Evolutionary conservation across 2,329 filamentous ascomycete genomes (phyloP), one percentile per base, ranked within the genome.

Genomic region (Lecanicillium sp.): DNA sequence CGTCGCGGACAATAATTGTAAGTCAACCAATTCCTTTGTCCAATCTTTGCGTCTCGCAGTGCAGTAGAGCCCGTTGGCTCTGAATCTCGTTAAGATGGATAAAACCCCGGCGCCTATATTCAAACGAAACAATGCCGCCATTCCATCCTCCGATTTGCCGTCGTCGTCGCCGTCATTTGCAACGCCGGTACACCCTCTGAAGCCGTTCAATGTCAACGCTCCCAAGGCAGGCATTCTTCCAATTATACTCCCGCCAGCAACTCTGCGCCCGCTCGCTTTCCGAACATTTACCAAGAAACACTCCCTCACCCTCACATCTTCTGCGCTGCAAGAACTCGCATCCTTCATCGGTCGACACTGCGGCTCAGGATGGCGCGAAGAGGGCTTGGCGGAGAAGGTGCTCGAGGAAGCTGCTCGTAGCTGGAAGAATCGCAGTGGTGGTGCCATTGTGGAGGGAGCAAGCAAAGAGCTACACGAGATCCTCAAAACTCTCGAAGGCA

Each of bases 221-320:
- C 63, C 70, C 30, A 71, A 75, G 48, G 71, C 79, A 11, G 70
- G 79, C 6, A 84, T 96, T 34, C 71, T 98, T 2, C 88, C 92
- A 4, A 92, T 98, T 41, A 71, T 94, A 27, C 79, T 98, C 4
- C 89, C 90, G 4, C 85, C 89, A 1, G 78, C 87, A 9, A 94
- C 85, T 0, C 67, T 98, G 29, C 75, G 94, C 45, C 90, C 92
- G 3, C 71, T 96, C 15, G 94, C 92, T 8, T 96, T 98, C 55
- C 80, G 92, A 33, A 94, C 86, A 0, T 94, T 98, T 49, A 98
- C 92, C 2, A 95, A 95, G 62, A 98, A 96, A 56, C 87, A 98
- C 63, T 94, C 90, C 51, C 70, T 98, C 40, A 96, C 89, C 0
- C 76, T 98, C 38, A 89, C 85, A 7, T 92, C 90, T 0, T 79